Evolutionary conservation across 2,329 filamentous ascomycete genomes (phyloP), one percentile per base, ranked within the genome.

Genomic region (Colletotrichum agaves): DNA sequence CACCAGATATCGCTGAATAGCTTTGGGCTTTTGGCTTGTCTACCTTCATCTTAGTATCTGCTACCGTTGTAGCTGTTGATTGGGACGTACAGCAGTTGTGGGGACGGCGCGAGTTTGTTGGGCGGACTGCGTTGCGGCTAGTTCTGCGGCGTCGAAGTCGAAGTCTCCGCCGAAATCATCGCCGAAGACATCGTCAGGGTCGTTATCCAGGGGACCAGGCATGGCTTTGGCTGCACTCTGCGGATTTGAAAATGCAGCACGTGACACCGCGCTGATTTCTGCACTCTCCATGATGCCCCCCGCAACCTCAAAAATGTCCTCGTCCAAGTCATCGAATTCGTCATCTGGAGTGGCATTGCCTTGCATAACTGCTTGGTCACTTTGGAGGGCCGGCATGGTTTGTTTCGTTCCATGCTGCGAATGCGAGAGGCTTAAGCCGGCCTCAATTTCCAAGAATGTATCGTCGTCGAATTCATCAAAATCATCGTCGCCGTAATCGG

Each of bases 1-100:
- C 73, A 98, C 87, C 70, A 94, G 83, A 80, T 97, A 97, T 72
- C 95, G 91, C 79, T 97, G 93, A 75, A 97, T 97, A 53, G 90
- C 88, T 81, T 89, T 90, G 73, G 85, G 82, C 77, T 90, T 91
- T 76, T 85, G 82, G 77, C 83, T 87, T 80, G 86, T 88, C 91
- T 92, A 87, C 83, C 82, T 78, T 80, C 76, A 75, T 81, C 83
- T 94, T 90, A 94, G 92, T 82, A 84, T 81, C 73, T 75, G 74
- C 70, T 70, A 72, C 70, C 70, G 65, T 69, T 69, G 71, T 63
- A 70, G 63, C 49, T 52, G 65, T 68, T 43, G 35, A 35, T 74
- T 69, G 62, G 72, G 70, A 81, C 80, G 73, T 82, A 82, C 80
- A 76, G 75, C 73, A 75, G 72, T 73, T 66, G 73, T 72, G 43